Evolutionary conservation across 2,329 filamentous ascomycete genomes (phyloP), one percentile per base, ranked within the genome.

Genomic region (Colletotrichum viniferum): DNA sequence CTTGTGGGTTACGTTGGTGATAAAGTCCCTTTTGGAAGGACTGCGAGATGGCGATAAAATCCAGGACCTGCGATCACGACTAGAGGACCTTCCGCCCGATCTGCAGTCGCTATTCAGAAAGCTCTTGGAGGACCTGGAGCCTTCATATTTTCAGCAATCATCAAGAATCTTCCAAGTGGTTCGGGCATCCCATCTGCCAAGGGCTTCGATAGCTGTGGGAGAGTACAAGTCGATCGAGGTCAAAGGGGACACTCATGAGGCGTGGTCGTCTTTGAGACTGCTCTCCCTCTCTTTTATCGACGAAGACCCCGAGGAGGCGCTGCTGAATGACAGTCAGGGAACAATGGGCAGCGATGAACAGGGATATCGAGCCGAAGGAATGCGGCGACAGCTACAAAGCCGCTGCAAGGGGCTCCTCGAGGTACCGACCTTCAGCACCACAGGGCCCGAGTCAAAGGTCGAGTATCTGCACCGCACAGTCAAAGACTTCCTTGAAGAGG

Each of bases 1-100:
- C 38, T 60, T 79, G 5, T 79, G 78, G 78, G 72, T 78, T 13
- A 63, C 68, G 2, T 65, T 79, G 5, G 78, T 74, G 5, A 73
- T 75, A 16, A 26, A 71, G 12, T 77, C 76, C 9, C 65, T 77
- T 7, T 30, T 77, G 4, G 30, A 65, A 12, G 78, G 78, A 4
- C 56, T 79, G 8, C 21, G 36, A 4, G 58, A 64, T 10, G 58
- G 68, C 32, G 74, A 79, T 28, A 52, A 52, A 36, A n/a, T 48
- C 38, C 18, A 48, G 9, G 38, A 48, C 9, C 38, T 48, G 9
- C 38, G 18, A 48, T n/a, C 18, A 3, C 5, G 38, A 48, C 9
- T 48, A 21, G 18, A 48, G 3, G 38, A 48, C 18, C 38, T 48
- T n/a, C 38, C 38, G 5, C 38, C 38, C 5, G 38, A 48, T 48